Evolutionary conservation across 2,329 filamentous ascomycete genomes (phyloP), one percentile per base, ranked within the genome.

Genomic region (Pseudogymnoascus sp.): DNA sequence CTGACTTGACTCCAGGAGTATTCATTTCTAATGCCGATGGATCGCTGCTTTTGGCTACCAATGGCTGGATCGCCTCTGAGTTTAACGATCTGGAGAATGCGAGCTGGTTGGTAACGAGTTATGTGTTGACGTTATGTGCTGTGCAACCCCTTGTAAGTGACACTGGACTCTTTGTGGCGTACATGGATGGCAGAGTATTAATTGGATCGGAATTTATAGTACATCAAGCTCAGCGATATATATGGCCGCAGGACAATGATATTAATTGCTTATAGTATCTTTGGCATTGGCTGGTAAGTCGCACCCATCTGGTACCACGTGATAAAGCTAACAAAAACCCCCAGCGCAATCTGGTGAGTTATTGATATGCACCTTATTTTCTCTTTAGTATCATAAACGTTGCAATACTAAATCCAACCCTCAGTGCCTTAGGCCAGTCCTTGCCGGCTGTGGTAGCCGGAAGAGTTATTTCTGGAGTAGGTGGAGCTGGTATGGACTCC

Each of bases 1-100:
- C 54, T 58, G 21, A 58, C 15, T n/a, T 3, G 54, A 21, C 7
- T 13, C 17, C 44, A 78, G 83, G 83, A 9, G 83, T 87, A 11
- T 89, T 90, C 66, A 81, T 88, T 10, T 81, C 82, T 5, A 85
- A 86, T 61, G 81, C 82, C 13, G 88, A 91, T 68, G 74, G 76
- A 0, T 86, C 84, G 1, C 74, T 90, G 0, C 79, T 90, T 0
- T 74, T 90, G 33, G 86, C 88, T 0, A 88, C 86, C 0, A 84
- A 87, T 62, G 81, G 82, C 0, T 76, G 76, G 3, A 84, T 87
- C 60, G 80, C 83, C 0, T 87, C 84, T 8, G 80, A 86, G 60
- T 87, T 87, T 66, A 74, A 80, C 60, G 76, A 78, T 35, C 68
- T 87, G 4, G 78, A 77, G 13, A 78, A 81, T 59, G 84, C 83